phyloP scores from a whole-genome alignment of 2,329 filamentous ascomycete genomes.

The Aquanectria penicillioides region DNA sequence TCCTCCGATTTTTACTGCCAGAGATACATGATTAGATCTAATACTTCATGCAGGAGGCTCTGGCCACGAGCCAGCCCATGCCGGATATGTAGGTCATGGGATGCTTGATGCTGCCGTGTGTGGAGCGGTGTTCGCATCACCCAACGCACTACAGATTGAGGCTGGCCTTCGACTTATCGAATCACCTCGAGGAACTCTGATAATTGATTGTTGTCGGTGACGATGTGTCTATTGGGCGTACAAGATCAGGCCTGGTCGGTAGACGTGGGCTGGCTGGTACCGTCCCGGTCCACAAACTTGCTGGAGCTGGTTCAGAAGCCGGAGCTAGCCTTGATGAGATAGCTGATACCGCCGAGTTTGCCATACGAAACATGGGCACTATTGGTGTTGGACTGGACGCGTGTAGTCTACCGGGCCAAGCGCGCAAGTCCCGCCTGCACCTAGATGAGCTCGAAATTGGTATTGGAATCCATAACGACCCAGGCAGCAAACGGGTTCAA shows the following conservation, averaged over 20 bases:
- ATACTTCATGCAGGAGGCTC: not conserved
- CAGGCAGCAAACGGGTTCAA: slow-evolving; percentile 6
- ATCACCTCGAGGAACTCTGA: slow-evolving; percentile 47
- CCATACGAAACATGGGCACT: slow-evolving; percentile 1
- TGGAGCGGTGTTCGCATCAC: slow-evolving; percentile 17
- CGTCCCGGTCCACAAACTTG: slow-evolving; percentile 16
- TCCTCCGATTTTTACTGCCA: not conserved
- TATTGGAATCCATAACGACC: slow-evolving; percentile 18
- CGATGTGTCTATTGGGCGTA: slow-evolving; percentile 19
- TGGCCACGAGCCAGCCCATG: slow-evolving; percentile 13
- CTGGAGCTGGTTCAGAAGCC: slow-evolving; percentile 6
- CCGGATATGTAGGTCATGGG: slow-evolving; percentile 7
- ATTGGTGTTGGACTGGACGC: slow-evolving; percentile 13
- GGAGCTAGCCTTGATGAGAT: not conserved
- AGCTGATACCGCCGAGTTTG: not conserved
- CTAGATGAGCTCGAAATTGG: slow-evolving; percentile 14
- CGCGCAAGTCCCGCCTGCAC: not conserved
- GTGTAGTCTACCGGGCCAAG: slow-evolving; percentile 3
- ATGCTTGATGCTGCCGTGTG: slow-evolving; percentile 17
- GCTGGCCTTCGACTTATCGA: not conserved
- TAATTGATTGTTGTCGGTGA: slow-evolving; percentile 73
- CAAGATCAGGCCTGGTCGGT: slow-evolving; percentile 12
- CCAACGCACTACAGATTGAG: slow-evolving; percentile 13
- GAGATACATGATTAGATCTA: no score
- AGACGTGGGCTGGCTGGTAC: slow-evolving; percentile 22